Conservation (phyloP, 2,329 filamentous ascomycete species). For the Amphichorda felina region DNA sequence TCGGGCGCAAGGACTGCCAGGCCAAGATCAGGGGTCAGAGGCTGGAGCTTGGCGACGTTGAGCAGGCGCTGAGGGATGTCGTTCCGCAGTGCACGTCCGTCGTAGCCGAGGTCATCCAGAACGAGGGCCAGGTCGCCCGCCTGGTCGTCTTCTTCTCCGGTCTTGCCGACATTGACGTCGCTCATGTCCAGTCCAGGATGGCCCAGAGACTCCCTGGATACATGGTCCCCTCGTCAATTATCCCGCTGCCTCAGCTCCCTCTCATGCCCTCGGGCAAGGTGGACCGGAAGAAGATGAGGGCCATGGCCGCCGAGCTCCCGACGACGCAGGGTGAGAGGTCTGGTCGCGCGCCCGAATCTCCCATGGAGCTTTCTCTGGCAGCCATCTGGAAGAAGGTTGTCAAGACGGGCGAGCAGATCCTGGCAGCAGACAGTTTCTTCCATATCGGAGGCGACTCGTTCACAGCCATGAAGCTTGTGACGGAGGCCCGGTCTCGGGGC, state of each 20-base stretch:
- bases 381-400: constrained; percentile 4
- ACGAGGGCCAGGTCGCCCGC: no score
- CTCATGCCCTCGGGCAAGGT: constrained; percentile 1
- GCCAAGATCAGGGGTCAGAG: constrained; percentile 41
- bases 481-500: constrained; percentile 34
- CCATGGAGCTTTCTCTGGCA: neutral
- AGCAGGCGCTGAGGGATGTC: no score
- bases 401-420: constrained; percentile 18
- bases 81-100: no score
- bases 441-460: constrained; percentile 48
- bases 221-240: constrained; percentile 1
- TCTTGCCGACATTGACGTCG: no score
- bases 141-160: no score
- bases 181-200: no score
- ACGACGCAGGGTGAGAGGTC: neutral
- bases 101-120: no score
- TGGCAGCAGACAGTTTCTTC: constrained; percentile 47
- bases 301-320: neutral
- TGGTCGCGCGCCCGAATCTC: neutral
- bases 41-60: constrained; percentile 24
- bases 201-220: neutral
- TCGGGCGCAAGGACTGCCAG: constrained; percentile 38
- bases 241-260: constrained; percentile 1
- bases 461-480: constrained; percentile 48
- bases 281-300: constrained; percentile 1